Conservation (phyloP, 106 monocot species). For the Cymbidium sinense region DNA sequence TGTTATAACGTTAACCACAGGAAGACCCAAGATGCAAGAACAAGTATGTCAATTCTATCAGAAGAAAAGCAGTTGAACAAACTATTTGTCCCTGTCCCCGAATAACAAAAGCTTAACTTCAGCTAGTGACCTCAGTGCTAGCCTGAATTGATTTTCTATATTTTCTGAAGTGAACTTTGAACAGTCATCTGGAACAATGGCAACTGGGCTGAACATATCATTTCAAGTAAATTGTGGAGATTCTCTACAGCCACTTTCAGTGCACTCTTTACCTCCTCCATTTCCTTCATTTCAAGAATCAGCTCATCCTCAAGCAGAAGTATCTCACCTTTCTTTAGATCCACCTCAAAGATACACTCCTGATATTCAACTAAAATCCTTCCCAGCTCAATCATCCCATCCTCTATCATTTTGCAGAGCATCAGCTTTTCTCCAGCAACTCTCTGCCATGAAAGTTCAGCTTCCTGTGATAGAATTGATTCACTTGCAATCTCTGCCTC, state of each 20-base stretch:
- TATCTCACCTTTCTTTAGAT: constrained; percentile 51
- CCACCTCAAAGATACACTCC: constrained; percentile 31
- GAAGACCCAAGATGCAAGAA: background rate
- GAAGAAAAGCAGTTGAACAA: background rate
- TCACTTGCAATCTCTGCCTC: constrained; percentile 20
- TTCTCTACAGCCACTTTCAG: constrained; percentile 15
- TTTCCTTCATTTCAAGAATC: constrained; percentile 9
- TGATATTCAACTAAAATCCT: constrained; percentile 43
- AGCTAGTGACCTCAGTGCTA: constrained; percentile 18
- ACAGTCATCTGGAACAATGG: background rate
- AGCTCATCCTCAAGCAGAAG: constrained; percentile 25
- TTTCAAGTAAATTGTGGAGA: constrained; percentile 21
- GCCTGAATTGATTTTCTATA: constrained; percentile 19
- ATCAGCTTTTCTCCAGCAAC: constrained; percentile 30
- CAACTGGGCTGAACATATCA: background rate
- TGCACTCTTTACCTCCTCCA: constrained; percentile 32
- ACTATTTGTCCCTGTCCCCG: background rate
- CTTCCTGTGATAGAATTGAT: constrained; percentile 20
- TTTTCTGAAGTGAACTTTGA: constrained; percentile 11
- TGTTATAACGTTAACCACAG: too few species aligned
- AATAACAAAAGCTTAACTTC: constrained; percentile 28
- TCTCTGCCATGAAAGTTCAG: constrained; percentile 19
- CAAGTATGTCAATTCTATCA: background rate
- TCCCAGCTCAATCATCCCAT: constrained; percentile 20
- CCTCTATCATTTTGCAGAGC: constrained; percentile 23